Base-by-base conservation (phyloP, 495 filamentous ascomycete genomes). In the Rostrohypoxylon terebratum region DNA sequence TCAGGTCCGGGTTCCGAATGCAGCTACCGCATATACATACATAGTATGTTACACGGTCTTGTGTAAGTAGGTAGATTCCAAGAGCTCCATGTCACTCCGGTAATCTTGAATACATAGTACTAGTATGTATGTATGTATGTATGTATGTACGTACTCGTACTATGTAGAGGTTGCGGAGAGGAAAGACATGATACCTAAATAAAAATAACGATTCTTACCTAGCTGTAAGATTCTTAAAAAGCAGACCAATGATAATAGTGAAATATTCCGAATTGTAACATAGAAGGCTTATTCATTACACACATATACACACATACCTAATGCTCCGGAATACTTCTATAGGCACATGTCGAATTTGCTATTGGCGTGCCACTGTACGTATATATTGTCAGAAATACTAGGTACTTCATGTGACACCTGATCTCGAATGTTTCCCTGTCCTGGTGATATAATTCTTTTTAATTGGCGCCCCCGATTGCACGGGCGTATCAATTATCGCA, bases 1-100 rank as follows among this genome's bases (percentile, higher is more conserved):
- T 63, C 55, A 61, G 23, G 63, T 72, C 59, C 58, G 47, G 53
- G 60, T 57, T 47, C 50, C 31, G 51, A 55, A 55, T 36, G 51
- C 51, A 55, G 51, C 34, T 36, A 55, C 20, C 34, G 34, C 34
- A 59, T 66, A 59, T 34, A n/a, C 34, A 20, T 18, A 59, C 59
- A 59, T 34, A n/a, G 42, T 59, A 38, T 50, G 59, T 62, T 59
- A 67, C 63, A 53, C 44, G 55, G 47, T 47, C 20, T n/a, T 45
- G 34, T 20, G 16, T 20, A 16, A 18, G 42, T 45, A 45, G 18
- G 16, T 20, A n/a, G 8, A 25, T 25, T 45, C 42, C 3, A 45
- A 45, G 42, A 13, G n/a, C n/a, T n/a, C n/a, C n/a, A n/a, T n/a
- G n/a, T n/a, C n/a, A n/a, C n/a, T n/a, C n/a, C n/a, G n/a, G n/a